Percentiles rank a stretch among this genome's conserved stretches.
These are phyloP conservation scores for Mucor irregularis DNA, from an alignment of 371 early-diverging fungal species.

Conservation along the genomic window DNA sequence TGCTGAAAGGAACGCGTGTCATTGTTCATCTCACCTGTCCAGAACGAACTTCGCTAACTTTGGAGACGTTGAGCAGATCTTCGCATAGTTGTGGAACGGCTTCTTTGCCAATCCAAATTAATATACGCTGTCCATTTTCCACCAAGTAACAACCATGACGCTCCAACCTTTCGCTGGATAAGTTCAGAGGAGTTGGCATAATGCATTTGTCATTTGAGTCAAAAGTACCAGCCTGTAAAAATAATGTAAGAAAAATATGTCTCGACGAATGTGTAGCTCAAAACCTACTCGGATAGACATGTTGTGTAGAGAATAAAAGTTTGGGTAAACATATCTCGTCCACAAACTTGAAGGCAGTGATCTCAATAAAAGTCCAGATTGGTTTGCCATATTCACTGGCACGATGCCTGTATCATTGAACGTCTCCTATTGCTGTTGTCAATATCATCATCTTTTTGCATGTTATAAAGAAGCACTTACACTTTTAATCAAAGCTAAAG, in stretches of 20 bases:
- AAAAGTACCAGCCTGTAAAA: slow-evolving; percentile 33
- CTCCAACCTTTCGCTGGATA: slow-evolving; percentile 72
- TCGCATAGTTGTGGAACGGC: slow-evolving; percentile 59
- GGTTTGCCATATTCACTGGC: slow-evolving; percentile 56
- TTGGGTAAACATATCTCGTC: slow-evolving; percentile 49
- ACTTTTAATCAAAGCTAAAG: slow-evolving; percentile 64
- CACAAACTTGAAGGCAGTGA: slow-evolving; percentile 61
- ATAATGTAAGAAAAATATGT: slow-evolving; percentile 3
- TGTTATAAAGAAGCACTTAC: no score
- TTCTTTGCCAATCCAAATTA: slow-evolving; percentile 75
- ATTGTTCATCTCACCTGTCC: slow-evolving; percentile 23
- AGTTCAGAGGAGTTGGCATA: slow-evolving; percentile 66
- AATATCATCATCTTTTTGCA: no score
- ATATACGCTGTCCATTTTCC: slow-evolving; percentile 66
- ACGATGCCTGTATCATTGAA: slow-evolving; percentile 42
- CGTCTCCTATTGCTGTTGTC: slow-evolving; percentile 27
- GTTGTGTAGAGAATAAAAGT: slow-evolving; percentile 71
- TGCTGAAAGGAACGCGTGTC: neutral
- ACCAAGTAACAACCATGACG: slow-evolving; percentile 75
- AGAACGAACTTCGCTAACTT: slow-evolving; percentile 25
- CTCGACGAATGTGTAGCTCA: no score
- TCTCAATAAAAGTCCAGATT: slow-evolving; percentile 54
- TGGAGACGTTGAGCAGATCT: slow-evolving; percentile 51
- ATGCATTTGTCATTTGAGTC: slow-evolving; percentile 42
- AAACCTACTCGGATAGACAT: slow-evolving; percentile 57